Conservation (phyloP, 495 filamentous ascomycete species). For the Usnea hakonensis region DNA sequence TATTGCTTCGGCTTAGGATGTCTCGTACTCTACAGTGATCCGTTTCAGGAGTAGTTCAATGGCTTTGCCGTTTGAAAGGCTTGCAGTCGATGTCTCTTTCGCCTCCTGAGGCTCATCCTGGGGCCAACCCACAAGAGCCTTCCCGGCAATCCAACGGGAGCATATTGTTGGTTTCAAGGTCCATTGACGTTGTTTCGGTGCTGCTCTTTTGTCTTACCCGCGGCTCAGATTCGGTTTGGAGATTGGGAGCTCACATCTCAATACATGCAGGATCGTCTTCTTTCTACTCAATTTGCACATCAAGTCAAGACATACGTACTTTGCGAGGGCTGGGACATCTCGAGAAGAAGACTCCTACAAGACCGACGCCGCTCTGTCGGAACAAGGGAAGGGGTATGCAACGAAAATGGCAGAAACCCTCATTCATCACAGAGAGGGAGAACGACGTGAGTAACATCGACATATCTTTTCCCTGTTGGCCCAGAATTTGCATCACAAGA, state of each 20-base stretch:
- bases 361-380: constrained; percentile 73
- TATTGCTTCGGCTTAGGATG: neutral
- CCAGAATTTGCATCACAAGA: neutral
- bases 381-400: constrained; percentile 78
- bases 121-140: neutral
- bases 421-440: constrained; percentile 70
- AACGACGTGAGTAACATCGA: constrained; percentile 39
- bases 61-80: neutral
- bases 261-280: constrained; percentile 62
- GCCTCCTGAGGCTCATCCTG: neutral
- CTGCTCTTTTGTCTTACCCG: neutral
- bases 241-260: neutral
- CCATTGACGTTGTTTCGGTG: neutral
- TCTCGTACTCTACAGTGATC: neutral
- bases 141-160: neutral
- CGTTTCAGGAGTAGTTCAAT: neutral
- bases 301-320: constrained; percentile 88
- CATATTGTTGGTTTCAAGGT: neutral
- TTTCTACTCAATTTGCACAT: constrained; percentile 97
- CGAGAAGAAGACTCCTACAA: constrained; percentile 83
- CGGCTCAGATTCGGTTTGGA: neutral
- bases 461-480: neutral
- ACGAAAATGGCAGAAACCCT: constrained; percentile 78
- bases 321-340: constrained; percentile 69
- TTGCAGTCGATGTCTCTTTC: neutral